Percentiles rank a stretch among this genome's conserved stretches.
Conservation (phyloP, 768 basidiomycete species). For the Pleurotus salmoneostramineus region DNA sequence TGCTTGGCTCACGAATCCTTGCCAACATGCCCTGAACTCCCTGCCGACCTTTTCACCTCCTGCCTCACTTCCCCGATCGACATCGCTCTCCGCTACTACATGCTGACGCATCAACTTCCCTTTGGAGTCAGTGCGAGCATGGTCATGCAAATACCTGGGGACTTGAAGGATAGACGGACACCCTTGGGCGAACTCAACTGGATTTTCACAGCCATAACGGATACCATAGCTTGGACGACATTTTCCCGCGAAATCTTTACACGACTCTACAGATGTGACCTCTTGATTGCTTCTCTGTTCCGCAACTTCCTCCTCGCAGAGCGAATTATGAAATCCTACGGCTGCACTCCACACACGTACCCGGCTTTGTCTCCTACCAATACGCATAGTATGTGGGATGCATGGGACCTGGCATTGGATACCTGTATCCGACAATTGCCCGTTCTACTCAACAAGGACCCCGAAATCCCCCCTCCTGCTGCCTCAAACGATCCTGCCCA, state of each 20-base stretch:
- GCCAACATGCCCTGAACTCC: conserved; percentile 93
- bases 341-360: conserved; percentile 92
- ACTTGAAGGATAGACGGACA: conserved; percentile 93
- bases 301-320: conserved; percentile 97
- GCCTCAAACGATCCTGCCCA: conserved; percentile 12
- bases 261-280: conserved; percentile 89
- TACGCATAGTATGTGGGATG: conserved; percentile 93
- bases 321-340: conserved; percentile 96
- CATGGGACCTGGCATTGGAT: conserved; percentile 98
- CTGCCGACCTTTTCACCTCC: conserved; percentile 96
- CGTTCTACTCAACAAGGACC: conserved; percentile 54
- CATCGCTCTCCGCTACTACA: conserved; percentile 90
- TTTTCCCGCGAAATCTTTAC: conserved; percentile 94
- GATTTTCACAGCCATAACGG: conserved; percentile 99
- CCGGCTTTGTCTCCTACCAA: conserved; percentile 94
- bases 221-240: conserved; percentile 99
- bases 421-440: conserved; percentile 93
- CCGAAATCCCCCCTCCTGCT: conserved; percentile 19
- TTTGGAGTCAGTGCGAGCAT: conserved; percentile 81
- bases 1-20: conserved; percentile 89
- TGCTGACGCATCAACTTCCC: conserved; percentile 86
- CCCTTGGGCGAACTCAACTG: conserved; percentile 98
- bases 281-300: conserved; percentile 94
- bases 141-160: conserved; percentile 94
- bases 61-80: conserved; percentile 98